phyloP scores from a whole-genome alignment of 2,329 filamentous ascomycete genomes.

The Tolypocladium tropicale region DNA sequence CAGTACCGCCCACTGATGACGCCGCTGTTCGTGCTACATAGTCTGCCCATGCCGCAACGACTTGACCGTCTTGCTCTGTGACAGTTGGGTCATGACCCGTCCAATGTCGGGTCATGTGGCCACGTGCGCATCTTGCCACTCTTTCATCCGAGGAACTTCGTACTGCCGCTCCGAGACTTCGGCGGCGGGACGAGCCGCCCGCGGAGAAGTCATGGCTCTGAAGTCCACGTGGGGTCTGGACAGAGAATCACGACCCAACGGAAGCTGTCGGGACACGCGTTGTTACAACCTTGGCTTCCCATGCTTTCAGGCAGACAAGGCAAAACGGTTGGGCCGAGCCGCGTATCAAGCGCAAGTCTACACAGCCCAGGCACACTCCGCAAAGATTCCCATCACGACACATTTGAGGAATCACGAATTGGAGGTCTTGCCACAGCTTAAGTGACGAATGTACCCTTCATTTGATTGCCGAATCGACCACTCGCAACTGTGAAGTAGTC shows the following conservation, averaged over 20 bases:
- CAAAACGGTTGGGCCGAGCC: too few relatives aligned
- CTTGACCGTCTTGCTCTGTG: background rate
- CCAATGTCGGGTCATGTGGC: background rate
- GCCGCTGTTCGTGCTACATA: background rate
- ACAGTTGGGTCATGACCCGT: background rate
- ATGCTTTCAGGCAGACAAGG: too few relatives aligned
- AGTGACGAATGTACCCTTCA: slow-evolving; percentile 10
- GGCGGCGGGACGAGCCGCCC: background rate
- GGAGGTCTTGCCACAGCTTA: background rate
- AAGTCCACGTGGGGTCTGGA: too few relatives aligned
- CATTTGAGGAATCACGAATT: background rate
- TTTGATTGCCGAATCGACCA: slow-evolving; percentile 21
- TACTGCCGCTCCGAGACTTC: background rate
- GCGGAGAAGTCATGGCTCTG: background rate
- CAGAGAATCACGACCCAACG: too few relatives aligned
- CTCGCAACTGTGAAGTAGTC: slow-evolving; percentile 21
- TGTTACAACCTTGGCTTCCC: too few relatives aligned
- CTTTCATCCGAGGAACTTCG: background rate
- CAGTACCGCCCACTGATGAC: background rate
- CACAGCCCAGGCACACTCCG: too few relatives aligned
- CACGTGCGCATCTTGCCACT: background rate
- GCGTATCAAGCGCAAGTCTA: too few relatives aligned
- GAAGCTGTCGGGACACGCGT: background rate
- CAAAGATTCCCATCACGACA: background rate
- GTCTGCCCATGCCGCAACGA: background rate